Conservation (phyloP, 306 rosid species). For the Morella rubra region DNA sequence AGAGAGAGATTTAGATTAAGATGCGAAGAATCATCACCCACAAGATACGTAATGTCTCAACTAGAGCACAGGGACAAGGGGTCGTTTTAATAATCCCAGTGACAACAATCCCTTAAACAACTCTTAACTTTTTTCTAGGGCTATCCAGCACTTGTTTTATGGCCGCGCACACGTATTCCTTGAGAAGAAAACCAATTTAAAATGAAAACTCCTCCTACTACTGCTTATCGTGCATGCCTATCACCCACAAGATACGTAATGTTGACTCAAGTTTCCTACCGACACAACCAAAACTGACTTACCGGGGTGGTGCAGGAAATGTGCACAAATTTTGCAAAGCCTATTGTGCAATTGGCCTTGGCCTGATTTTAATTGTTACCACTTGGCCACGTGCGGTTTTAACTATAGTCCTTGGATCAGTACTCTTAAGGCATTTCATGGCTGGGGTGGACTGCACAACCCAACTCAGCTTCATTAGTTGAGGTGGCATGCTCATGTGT, state of each 20-base stretch:
- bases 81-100: constrained; percentile 33
- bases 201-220: constrained; percentile 22
- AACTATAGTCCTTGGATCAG: too few species aligned
- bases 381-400: too few species aligned
- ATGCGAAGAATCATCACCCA: not conserved
- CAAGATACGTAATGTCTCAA: not conserved
- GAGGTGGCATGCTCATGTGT: too few species aligned
- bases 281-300: constrained; percentile 30
- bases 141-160: constrained; percentile 23
- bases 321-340: too few species aligned
- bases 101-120: constrained; percentile 28
- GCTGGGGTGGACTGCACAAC: too few species aligned
- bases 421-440: too few species aligned
- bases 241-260: too few species aligned
- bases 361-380: too few species aligned
- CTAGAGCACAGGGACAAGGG: constrained; percentile 10
- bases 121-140: constrained; percentile 12
- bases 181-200: constrained; percentile 31
- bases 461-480: too few species aligned
- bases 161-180: constrained; percentile 38
- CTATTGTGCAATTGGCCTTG: too few species aligned
- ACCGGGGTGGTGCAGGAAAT: too few species aligned
- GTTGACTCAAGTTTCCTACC: constrained; percentile 34
- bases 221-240: constrained; percentile 55
- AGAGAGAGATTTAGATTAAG: not conserved